Evolutionary conservation across 23 red algal species (phyloP).

Genomic region (Gracilaria gracilis): DNA sequence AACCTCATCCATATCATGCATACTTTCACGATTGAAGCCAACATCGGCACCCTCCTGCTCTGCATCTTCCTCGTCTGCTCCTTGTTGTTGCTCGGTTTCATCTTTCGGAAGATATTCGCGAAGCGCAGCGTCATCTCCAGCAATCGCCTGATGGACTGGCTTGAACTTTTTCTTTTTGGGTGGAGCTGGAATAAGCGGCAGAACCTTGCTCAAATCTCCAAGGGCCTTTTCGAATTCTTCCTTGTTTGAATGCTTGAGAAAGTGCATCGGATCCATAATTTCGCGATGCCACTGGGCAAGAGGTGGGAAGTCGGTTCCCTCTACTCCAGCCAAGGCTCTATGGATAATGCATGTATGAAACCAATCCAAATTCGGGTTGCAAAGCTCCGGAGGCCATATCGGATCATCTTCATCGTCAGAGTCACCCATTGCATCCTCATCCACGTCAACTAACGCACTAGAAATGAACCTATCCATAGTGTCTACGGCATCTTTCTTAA

Average conservation of each 20-base stretch:
- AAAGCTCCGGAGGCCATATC: conserved; percentile 45
- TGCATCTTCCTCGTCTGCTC: not conserved
- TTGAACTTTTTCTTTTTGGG: conserved; percentile 22
- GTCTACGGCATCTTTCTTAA: conserved; percentile 8
- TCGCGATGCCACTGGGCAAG: conserved; percentile 41
- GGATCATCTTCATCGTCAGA: conserved; percentile 40
- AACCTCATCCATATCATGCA: conserved; percentile 12
- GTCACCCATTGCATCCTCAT: conserved; percentile 14
- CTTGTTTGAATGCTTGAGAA: conserved; percentile 5
- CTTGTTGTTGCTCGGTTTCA: conserved; percentile 14
- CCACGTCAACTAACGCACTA: not conserved
- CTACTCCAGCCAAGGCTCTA: conserved; percentile 37
- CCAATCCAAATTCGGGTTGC: conserved; percentile 69
- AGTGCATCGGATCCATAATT: conserved; percentile 41
- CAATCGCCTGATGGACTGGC: conserved; percentile 37
- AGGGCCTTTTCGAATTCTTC: conserved; percentile 15
- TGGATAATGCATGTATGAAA: conserved; percentile 61
- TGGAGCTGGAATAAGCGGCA: conserved; percentile 24
- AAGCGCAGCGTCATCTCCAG: conserved; percentile 38
- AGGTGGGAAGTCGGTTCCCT: conserved; percentile 36
- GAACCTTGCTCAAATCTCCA: conserved; percentile 14
- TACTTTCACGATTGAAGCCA: not conserved
- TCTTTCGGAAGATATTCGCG: conserved; percentile 48
- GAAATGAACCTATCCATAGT: conserved; percentile 61
- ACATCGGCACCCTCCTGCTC: conserved; percentile 2